Conservation (phyloP, 2,329 filamentous ascomycete genomes). For the Fusarium sarcochroum region DNA sequence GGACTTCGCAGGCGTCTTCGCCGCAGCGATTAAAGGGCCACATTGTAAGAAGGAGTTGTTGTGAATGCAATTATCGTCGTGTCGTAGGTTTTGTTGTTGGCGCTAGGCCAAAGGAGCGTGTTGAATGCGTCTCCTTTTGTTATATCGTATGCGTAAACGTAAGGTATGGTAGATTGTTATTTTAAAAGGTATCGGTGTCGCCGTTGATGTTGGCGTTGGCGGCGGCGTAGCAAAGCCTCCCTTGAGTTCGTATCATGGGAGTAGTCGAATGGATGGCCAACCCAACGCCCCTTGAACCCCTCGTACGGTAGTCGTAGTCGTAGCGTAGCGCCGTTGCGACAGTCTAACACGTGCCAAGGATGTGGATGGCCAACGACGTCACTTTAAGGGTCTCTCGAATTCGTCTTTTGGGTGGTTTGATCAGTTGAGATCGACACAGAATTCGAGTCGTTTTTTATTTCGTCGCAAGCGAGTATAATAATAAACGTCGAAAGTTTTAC, state of each 20-base stretch:
- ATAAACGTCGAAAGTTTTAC: slow-evolving; percentile 4
- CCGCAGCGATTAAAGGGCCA: slow-evolving; percentile 65
- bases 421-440: not conserved
- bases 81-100: slow-evolving; percentile 12
- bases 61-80: slow-evolving; percentile 12
- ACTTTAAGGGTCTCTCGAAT: slow-evolving; percentile 18
- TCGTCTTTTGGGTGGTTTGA: not conserved
- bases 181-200: not conserved
- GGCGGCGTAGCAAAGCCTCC: slow-evolving; percentile 25
- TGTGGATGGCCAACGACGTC: slow-evolving; percentile 16
- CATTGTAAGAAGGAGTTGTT: slow-evolving; percentile 46
- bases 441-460: not conserved
- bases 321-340: slow-evolving; percentile 20
- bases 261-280: slow-evolving; percentile 17
- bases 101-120: slow-evolving; percentile 16
- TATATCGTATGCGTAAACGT: not conserved
- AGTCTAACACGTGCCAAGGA: not conserved
- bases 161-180: not conserved
- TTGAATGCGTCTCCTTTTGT: slow-evolving; percentile 7
- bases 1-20: slow-evolving; percentile 67
- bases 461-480: not conserved
- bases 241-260: slow-evolving; percentile 11
- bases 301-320: not conserved
- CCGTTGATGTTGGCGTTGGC: not conserved
- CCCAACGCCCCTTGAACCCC: slow-evolving; percentile 10